Percentiles rank a stretch among this genome's conserved stretches.
These are phyloP conservation scores for Prunus mongolica DNA, from an alignment of 306 rosid species.

Conservation along the genomic window DNA sequence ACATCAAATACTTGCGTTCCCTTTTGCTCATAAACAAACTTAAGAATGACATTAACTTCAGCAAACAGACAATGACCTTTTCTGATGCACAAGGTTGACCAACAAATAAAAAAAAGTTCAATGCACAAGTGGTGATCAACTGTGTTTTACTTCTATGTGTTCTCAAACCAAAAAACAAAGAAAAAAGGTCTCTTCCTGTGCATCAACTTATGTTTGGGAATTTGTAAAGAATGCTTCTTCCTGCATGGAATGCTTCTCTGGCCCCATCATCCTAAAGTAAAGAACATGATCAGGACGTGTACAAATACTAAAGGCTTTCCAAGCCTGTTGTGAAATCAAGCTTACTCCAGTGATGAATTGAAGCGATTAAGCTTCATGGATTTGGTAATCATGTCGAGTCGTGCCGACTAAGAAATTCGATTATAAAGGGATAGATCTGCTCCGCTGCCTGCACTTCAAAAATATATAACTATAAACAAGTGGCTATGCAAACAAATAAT, in stretches of 20 bases:
- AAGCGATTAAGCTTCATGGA: background rate
- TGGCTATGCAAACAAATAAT: constrained; percentile 14
- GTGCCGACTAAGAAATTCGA: constrained; percentile 61
- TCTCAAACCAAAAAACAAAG: background rate
- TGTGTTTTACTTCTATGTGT: background rate
- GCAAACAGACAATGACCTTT: too few relatives aligned
- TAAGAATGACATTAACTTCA: too few relatives aligned
- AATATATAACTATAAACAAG: constrained; percentile 22
- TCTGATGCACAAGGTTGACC: too few relatives aligned
- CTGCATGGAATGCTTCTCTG: constrained; percentile 5
- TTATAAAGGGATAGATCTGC: constrained; percentile 78
- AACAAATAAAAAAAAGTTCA: background rate
- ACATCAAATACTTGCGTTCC: background rate
- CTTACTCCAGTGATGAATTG: background rate
- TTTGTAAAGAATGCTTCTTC: background rate
- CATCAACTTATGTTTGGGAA: too few relatives aligned
- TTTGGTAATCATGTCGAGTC: constrained; percentile 47
- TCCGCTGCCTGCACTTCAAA: constrained; percentile 67
- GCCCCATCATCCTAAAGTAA: background rate
- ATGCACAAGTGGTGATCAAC: background rate
- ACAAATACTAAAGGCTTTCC: background rate
- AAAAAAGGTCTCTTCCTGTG: background rate
- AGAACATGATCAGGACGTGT: background rate
- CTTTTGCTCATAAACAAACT: background rate
- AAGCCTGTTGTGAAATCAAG: background rate